phyloP scores from a whole-genome alignment of 805 yeast genomes.

The Metschnikowia koreensis region DNA sequence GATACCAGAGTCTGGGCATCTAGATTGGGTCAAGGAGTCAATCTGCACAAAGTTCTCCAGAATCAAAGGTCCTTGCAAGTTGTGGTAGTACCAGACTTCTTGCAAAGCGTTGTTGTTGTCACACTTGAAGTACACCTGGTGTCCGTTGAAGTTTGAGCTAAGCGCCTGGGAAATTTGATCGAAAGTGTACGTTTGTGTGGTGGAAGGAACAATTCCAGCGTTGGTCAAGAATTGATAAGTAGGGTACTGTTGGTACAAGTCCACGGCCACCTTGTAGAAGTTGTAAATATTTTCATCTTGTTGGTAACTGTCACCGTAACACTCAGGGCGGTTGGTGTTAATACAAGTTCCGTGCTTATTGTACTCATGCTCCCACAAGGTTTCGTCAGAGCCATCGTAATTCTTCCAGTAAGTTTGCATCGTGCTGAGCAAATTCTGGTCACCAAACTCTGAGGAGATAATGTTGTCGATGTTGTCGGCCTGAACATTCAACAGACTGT shows the following conservation, averaged over 20 bases:
- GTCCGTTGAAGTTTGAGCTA: slow-evolving; percentile 28
- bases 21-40: slow-evolving; percentile 52
- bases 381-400: slow-evolving; percentile 32
- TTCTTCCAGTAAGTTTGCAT: slow-evolving; percentile 22
- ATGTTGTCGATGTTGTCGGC: slow-evolving; percentile 24
- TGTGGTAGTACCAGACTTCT: slow-evolving; percentile 29
- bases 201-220: slow-evolving; percentile 38
- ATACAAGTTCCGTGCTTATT: slow-evolving; percentile 46
- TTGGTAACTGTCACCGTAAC: slow-evolving; percentile 27
- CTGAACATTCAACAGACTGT: slow-evolving; percentile 26
- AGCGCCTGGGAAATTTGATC: slow-evolving; percentile 34
- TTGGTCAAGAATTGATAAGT: slow-evolving; percentile 35
- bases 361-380: slow-evolving; percentile 43
- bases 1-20: slow-evolving; percentile 71
- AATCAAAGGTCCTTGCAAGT: slow-evolving; percentile 23
- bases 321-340: slow-evolving; percentile 34
- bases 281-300: slow-evolving; percentile 28
- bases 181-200: slow-evolving; percentile 31
- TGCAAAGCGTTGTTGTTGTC: slow-evolving; percentile 20
- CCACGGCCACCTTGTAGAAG: slow-evolving; percentile 30
- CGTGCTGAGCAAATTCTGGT: slow-evolving; percentile 20
- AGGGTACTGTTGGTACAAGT: slow-evolving; percentile 32
- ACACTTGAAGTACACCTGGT: slow-evolving; percentile 38
- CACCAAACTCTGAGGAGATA: slow-evolving; percentile 25
- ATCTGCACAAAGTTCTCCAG: slow-evolving; percentile 47